Evolutionary conservation across 768 basidiomycete genomes (phyloP).

Genomic region (Hericium rajendrae): DNA sequence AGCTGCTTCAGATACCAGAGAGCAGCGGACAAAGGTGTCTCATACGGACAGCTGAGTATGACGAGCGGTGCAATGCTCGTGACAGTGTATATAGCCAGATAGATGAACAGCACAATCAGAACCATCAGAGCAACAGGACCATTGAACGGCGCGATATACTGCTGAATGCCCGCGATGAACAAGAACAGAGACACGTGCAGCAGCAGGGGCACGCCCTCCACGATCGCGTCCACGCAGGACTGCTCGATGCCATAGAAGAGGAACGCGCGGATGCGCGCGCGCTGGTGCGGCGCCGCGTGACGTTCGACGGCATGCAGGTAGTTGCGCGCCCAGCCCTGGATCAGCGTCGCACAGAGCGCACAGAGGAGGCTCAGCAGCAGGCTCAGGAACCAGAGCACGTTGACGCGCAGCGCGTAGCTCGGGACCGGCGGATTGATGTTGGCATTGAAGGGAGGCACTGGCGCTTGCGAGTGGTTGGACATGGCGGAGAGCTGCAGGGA

Average conservation of each 20-base stretch:
- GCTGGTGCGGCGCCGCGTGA: slow-evolving; percentile 5
- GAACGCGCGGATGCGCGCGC: slow-evolving; percentile 9
- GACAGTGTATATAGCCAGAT: background rate
- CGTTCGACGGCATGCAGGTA: slow-evolving; percentile 7
- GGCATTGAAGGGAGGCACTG: background rate
- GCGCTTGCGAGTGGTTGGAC: background rate
- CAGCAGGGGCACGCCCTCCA: slow-evolving; percentile 11
- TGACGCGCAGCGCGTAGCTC: slow-evolving; percentile 1
- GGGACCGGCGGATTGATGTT: background rate
- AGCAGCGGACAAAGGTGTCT: slow-evolving; percentile 7
- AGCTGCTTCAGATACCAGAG: slow-evolving; percentile 3
- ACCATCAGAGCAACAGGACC: slow-evolving; percentile 2
- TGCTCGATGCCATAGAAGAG: slow-evolving; percentile 6
- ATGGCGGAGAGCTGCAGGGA: slow-evolving; percentile 1
- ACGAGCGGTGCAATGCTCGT: slow-evolving; percentile 7
- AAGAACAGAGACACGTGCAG: slow-evolving; percentile 9
- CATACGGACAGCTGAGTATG: slow-evolving; percentile 7
- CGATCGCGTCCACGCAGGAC: slow-evolving; percentile 4
- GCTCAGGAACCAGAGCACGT: slow-evolving; percentile 10
- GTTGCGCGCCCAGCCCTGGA: slow-evolving; percentile 11
- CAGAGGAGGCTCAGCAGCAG: slow-evolving; percentile 8
- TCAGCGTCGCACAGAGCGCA: slow-evolving; percentile 4
- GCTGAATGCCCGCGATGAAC: slow-evolving; percentile 7
- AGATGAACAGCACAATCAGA: background rate
- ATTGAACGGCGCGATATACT: slow-evolving; percentile 7